Percentiles rank a stretch among this genome's conserved stretches.
Evolutionary conservation across 129 eudicot species (phyloP).

Genomic region (Flaveria robusta): DNA sequence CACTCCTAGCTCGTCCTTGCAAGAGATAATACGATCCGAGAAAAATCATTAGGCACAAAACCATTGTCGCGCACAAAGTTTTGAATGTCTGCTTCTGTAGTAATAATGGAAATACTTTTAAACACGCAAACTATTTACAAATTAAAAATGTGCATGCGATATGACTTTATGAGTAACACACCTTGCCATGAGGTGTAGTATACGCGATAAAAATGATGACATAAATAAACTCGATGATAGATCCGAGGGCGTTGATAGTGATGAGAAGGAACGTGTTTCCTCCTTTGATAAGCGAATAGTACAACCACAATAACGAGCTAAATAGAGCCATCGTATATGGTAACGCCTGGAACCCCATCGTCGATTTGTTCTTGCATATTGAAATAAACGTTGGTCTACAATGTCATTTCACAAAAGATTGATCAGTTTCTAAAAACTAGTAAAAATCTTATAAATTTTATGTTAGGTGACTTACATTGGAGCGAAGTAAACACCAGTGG

Average conservation of each 20-base stretch:
- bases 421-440: background rate
- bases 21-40: conserved; percentile 39
- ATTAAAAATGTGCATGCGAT: background rate
- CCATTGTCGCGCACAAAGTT: conserved; percentile 36
- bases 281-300: conserved; percentile 63
- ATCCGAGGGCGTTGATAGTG: conserved; percentile 70
- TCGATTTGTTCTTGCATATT: conserved; percentile 68
- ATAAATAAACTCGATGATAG: conserved; percentile 60
- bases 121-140: background rate
- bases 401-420: background rate
- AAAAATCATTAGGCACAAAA: conserved; percentile 44
- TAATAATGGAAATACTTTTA: background rate
- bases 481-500: conserved; percentile 66
- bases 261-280: conserved; percentile 55
- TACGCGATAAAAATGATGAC: conserved; percentile 59
- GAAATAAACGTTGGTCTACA: conserved; percentile 75
- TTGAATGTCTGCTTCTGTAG: conserved; percentile 55
- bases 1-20: conserved; percentile 33
- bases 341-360: conserved; percentile 67
- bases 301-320: conserved; percentile 80
- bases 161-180: conserved; percentile 9
- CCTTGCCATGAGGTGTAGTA: conserved; percentile 64
- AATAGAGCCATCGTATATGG: conserved; percentile 74
- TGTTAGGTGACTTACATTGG: conserved; percentile 60
- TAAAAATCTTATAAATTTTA: background rate